Base-by-base conservation (phyloP, 1,284 basidiomycete species). In the Tranzscheliella williamsii region DNA sequence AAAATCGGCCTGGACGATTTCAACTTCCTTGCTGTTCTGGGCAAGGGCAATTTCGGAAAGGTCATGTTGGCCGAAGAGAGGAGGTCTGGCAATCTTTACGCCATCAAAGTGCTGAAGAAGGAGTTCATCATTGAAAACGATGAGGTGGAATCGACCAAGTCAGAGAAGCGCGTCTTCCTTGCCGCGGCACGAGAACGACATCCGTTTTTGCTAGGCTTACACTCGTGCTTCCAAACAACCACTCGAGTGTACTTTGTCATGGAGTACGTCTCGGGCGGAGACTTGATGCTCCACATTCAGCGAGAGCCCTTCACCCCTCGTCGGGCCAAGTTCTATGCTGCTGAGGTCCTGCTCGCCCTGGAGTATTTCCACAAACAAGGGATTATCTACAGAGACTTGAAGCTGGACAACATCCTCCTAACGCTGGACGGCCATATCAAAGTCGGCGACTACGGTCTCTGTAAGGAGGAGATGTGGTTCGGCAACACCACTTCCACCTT, bases 111-210 rank as follows among this genome's bases (percentile, higher is more conserved):
- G 29, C 80, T 99, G 77, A 99, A 99, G 83, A 99, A 99, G 79
- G 95, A 98, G 81, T 98, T 98, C 75, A 98, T 98, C 79, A 98
- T 99, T 70, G 95, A 99, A 78, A 98, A 99, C 69, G 95, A 99
- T 80, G 95, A 98, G 82, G 92, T 99, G 5, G 95, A 98, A 81
- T 95, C 94, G 73, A 98, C 95, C 31, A 93, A 95, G 66, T 98
- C 95, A 4, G 95, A 99, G 80, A 99, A 98, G 81, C 89, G 95
- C 21, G 95, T 99, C 16, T 97, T 97, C 81, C 81, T 98, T 52
- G 87, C 94, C 5, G 95, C 94, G 18, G 93, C 95, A 9, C 85
- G 90, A 46, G 93, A 98, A 79, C 86, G 91, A 9, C 95, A 99
- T 81, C 95, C 95, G 0, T 99, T 99, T 85, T 81, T 99, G 39